Conservation (phyloP, 495 filamentous ascomycete species). For the Penicillium odoratum region DNA sequence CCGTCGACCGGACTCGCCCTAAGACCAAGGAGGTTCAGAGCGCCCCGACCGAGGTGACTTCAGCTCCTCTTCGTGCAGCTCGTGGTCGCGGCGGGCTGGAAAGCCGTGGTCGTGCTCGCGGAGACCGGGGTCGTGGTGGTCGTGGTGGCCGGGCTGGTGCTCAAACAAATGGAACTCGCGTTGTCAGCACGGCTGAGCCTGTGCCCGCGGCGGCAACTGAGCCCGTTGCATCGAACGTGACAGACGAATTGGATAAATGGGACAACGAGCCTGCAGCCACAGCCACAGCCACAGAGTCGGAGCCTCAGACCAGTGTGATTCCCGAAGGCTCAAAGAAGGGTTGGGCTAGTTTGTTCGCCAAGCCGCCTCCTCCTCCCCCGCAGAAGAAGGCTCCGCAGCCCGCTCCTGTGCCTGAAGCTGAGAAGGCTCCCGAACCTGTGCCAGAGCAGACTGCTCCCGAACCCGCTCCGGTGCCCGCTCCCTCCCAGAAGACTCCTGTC, state of each 20-base stretch:
- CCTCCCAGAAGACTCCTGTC: slow-evolving; percentile 31
- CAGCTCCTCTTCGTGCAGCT: slow-evolving; percentile 58
- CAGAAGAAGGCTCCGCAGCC: slow-evolving; percentile 36
- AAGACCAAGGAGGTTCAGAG: slow-evolving; percentile 75
- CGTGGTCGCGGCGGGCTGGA: slow-evolving; percentile 69
- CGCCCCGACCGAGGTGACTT: slow-evolving; percentile 46
- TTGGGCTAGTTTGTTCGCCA: slow-evolving; percentile 64
- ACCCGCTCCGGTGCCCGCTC: slow-evolving; percentile 30
- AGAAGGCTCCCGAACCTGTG: slow-evolving; percentile 20
- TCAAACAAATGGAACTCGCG: slow-evolving; percentile 52
- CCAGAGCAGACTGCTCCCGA: slow-evolving; percentile 32
- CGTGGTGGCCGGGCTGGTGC: slow-evolving; percentile 68
- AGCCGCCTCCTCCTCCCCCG: slow-evolving; percentile 41
- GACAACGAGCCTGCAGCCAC: slow-evolving; percentile 33
- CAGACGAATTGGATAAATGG: slow-evolving; percentile 30
- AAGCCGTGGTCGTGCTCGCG: slow-evolving; percentile 66
- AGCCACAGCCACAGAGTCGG: slow-evolving; percentile 23
- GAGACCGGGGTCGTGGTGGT: slow-evolving; percentile 72
- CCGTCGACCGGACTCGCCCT: slow-evolving; percentile 75
- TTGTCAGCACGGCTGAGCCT: slow-evolving; percentile 31
- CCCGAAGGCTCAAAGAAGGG: slow-evolving; percentile 57
- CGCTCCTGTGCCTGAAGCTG: slow-evolving; percentile 16
- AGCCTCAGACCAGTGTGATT: slow-evolving; percentile 45
- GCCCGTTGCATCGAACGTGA: slow-evolving; percentile 37
- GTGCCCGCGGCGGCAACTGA: slow-evolving; percentile 33